These are phyloP conservation scores for Eucalyptus tenuipes DNA, from an alignment of 345 rosid genomes.

Conservation along the genomic window DNA sequence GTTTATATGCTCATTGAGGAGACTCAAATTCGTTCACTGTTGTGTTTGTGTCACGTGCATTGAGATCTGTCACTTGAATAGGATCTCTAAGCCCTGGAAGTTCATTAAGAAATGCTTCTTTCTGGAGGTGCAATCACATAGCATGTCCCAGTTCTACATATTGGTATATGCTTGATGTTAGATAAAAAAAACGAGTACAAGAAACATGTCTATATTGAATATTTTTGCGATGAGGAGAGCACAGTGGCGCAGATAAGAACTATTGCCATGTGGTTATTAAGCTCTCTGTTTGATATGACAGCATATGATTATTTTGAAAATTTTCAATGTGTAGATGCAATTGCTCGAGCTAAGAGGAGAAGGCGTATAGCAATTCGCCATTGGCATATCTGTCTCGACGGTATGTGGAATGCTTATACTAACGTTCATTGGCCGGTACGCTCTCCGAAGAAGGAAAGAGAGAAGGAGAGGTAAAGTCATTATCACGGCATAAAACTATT, in stretches of 20 bases:
- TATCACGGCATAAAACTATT: background rate
- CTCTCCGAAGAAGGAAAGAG: background rate
- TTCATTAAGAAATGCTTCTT: background rate
- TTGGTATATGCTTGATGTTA: background rate
- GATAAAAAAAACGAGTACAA: background rate
- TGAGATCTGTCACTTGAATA: background rate
- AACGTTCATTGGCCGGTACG: background rate
- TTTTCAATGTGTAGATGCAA: background rate
- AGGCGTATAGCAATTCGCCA: background rate
- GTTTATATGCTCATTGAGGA: background rate
- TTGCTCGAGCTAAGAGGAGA: slow-evolving; percentile 1
- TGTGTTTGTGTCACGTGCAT: too few species aligned
- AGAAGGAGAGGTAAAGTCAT: background rate
- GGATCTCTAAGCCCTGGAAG: background rate
- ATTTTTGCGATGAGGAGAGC: background rate
- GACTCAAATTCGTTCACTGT: background rate
- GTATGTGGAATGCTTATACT: background rate
- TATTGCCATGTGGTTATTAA: background rate
- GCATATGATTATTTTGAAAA: background rate
- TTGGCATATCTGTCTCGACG: background rate
- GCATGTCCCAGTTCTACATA: background rate
- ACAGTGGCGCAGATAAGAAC: background rate
- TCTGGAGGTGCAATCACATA: background rate
- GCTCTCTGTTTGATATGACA: background rate
- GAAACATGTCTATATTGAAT: background rate